Evolutionary conservation across 2,329 filamentous ascomycete genomes (phyloP).

Genomic region (Monosporascus sp.): DNA sequence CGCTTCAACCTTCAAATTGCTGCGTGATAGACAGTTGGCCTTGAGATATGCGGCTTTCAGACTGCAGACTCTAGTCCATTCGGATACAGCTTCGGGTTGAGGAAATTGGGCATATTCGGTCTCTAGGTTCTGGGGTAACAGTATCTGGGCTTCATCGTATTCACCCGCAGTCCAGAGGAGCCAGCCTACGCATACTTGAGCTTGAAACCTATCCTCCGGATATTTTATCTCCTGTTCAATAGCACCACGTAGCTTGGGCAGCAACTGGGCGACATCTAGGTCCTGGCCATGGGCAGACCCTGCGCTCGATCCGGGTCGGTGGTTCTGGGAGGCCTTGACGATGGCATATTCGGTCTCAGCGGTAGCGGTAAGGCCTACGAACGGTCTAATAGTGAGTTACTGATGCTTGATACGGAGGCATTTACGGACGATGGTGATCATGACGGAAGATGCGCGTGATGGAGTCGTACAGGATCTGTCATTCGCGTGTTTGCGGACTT

Average conservation of each 20-base stretch:
- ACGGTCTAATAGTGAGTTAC: slow-evolving; percentile 11
- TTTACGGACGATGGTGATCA: slow-evolving; percentile 7
- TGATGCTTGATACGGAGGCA: not conserved
- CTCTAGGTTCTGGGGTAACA: slow-evolving; percentile 59
- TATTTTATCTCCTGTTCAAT: slow-evolving; percentile 53
- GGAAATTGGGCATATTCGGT: slow-evolving; percentile 48
- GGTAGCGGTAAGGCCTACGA: slow-evolving; percentile 62
- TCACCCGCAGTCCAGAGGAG: slow-evolving; percentile 74
- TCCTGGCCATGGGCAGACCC: slow-evolving; percentile 38
- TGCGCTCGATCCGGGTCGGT: slow-evolving; percentile 30
- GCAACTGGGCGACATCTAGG: slow-evolving; percentile 38
- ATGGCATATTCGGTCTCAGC: slow-evolving; percentile 66
- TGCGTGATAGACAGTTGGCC: slow-evolving; percentile 55
- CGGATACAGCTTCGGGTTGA: slow-evolving; percentile 48
- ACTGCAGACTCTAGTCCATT: slow-evolving; percentile 79
- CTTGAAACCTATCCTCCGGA: slow-evolving; percentile 65
- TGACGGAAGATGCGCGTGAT: slow-evolving; percentile 4
- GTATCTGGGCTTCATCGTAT: slow-evolving; percentile 54
- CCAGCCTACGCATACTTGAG: slow-evolving; percentile 78
- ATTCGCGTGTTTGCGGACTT: slow-evolving; percentile 90
- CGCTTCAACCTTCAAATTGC: slow-evolving; percentile 50
- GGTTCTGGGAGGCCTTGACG: slow-evolving; percentile 47
- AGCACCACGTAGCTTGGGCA: slow-evolving; percentile 48
- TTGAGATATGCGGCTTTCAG: slow-evolving; percentile 75
- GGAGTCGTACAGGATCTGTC: slow-evolving; percentile 68